phyloP scores from a whole-genome alignment of 805 yeast species.

The Metschnikowia noctiluminum region DNA sequence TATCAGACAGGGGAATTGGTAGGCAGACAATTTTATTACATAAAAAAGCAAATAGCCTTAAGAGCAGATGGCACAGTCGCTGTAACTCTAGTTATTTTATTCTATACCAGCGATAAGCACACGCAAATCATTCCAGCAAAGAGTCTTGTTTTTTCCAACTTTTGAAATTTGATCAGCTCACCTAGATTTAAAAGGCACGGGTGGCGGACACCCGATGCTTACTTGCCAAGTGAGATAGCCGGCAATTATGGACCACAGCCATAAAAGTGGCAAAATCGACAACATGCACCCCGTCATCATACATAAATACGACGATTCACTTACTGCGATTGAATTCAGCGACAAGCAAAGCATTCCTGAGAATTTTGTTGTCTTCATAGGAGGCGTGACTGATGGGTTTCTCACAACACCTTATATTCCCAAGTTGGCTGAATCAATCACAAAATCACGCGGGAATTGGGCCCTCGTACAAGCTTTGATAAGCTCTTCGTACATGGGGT shows the following conservation, averaged over 20 bases:
- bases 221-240: too few species aligned
- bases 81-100: too few species aligned
- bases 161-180: too few species aligned
- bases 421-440: slow-evolving; percentile 37
- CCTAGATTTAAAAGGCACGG: too few species aligned
- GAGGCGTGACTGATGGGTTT: slow-evolving; percentile 69
- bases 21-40: not conserved
- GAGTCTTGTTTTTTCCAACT: too few species aligned
- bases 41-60: too few species aligned
- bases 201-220: too few species aligned
- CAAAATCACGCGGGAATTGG: slow-evolving; percentile 40
- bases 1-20: slow-evolving; percentile 23
- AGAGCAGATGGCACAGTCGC: too few species aligned
- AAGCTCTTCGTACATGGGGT: slow-evolving; percentile 60
- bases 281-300: slow-evolving; percentile 9
- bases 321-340: slow-evolving; percentile 15
- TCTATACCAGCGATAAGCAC: too few species aligned
- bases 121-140: too few species aligned
- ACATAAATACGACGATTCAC: slow-evolving; percentile 4
- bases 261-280: not conserved
- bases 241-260: too few species aligned
- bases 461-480: slow-evolving; percentile 53
- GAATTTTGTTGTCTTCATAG: slow-evolving; percentile 67
- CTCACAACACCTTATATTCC: slow-evolving; percentile 65
- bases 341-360: slow-evolving; percentile 12